A percentile compares a stretch with the other conserved stretches of the same genome.
These are phyloP conservation scores for Salix suchowensis DNA, from an alignment of 345 rosid genomes.

Conservation along the genomic window DNA sequence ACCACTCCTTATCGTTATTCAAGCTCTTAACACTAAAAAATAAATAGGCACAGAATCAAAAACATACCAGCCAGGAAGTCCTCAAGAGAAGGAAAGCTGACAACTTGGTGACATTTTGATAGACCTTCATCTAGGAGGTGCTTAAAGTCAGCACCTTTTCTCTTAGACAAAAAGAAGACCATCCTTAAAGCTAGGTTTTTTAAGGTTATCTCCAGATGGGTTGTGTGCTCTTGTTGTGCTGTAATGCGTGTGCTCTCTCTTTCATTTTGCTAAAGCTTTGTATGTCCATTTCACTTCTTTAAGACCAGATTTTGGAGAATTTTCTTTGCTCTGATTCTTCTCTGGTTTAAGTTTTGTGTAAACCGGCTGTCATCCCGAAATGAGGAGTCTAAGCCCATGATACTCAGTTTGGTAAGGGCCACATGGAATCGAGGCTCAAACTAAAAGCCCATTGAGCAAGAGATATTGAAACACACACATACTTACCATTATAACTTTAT, in stretches of 20 bases:
- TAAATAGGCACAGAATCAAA: not conserved
- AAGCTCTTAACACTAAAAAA: not conserved
- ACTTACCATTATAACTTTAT: too few relatives aligned
- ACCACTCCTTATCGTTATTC: not conserved
- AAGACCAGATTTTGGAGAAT: not conserved
- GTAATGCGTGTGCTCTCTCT: conserved; percentile 74
- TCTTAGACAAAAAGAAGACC: conserved; percentile 43
- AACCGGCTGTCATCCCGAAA: not conserved
- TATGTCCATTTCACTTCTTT: conserved; percentile 45
- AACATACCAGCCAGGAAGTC: conserved; percentile 57
- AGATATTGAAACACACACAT: not conserved
- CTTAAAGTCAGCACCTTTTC: conserved; percentile 75
- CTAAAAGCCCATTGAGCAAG: not conserved
- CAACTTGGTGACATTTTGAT: conserved; percentile 39
- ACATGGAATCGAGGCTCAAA: not conserved
- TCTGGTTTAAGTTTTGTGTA: not conserved
- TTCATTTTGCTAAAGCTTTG: conserved; percentile 74
- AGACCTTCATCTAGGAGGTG: conserved; percentile 67
- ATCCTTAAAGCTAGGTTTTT: not conserved
- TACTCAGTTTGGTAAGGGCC: not conserved
- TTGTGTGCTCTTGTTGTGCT: conserved; percentile 41
- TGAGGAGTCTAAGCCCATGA: not conserved
- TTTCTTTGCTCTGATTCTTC: not conserved
- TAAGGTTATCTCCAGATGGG: conserved; percentile 11
- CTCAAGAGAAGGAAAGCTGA: conserved; percentile 42